A percentile compares a stretch with the other conserved stretches of the same genome.
Evolutionary conservation across 768 basidiomycete species (phyloP).

Genomic region (Boletus reticulatus): DNA sequence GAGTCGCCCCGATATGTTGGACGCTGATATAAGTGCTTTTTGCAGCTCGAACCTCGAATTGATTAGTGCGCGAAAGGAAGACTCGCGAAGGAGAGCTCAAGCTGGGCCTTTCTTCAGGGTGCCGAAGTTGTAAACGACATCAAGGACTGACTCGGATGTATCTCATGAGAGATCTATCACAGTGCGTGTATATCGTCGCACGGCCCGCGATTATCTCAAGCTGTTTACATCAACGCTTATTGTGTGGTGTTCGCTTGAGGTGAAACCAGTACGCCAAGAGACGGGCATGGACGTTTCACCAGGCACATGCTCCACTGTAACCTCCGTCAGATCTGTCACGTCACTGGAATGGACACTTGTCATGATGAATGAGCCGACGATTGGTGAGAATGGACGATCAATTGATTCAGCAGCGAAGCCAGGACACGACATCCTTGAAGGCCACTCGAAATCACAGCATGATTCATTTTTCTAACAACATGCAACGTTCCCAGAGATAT

Average conservation of each 20-base stretch:
- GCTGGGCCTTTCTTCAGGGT: neutral
- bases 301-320: too few species aligned
- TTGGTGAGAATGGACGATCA: too few species aligned
- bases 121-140: too few species aligned
- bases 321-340: too few species aligned
- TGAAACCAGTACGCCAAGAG: too few species aligned
- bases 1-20: neutral
- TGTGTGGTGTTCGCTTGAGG: too few species aligned
- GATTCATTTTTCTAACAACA: constrained; percentile 5
- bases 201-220: neutral
- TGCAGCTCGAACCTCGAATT: neutral
- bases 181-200: neutral
- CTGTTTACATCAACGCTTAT: too few species aligned
- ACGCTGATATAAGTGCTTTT: neutral
- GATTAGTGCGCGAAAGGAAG: neutral
- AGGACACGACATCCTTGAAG: too few species aligned
- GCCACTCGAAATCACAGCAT: neutral
- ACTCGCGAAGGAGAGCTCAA: neutral
- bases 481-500: neutral
- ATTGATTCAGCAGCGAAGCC: neutral
- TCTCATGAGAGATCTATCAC: neutral
- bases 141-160: neutral
- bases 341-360: too few species aligned
- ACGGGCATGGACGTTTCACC: too few species aligned
- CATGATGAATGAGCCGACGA: too few species aligned